Evolutionary conservation across 164 flowering plant species (phyloP).

Genomic region (Vitis amurensis): DNA sequence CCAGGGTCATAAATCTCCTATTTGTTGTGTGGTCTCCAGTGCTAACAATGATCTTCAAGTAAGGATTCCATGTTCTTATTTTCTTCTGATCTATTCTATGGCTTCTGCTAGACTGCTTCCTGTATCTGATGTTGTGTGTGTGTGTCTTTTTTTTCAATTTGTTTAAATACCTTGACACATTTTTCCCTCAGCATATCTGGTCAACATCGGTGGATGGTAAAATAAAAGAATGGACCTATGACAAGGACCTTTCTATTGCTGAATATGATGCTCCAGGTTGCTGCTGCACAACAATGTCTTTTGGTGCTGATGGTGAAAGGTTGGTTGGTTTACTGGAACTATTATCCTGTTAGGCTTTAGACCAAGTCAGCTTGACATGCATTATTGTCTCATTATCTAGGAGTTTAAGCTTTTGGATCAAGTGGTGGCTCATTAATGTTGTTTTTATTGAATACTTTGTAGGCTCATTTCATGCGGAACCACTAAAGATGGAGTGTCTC

Average conservation of each 20-base stretch:
- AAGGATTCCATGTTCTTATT: constrained; percentile 4
- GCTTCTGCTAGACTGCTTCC: background rate
- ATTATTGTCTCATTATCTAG: no score
- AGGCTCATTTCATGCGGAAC: constrained; percentile 39
- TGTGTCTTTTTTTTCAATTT: background rate
- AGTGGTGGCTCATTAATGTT: background rate
- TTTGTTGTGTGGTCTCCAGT: constrained; percentile 34
- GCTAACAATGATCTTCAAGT: constrained; percentile 35
- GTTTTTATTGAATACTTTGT: background rate
- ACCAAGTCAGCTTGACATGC: no score
- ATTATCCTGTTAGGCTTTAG: background rate
- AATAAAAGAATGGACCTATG: constrained; percentile 32
- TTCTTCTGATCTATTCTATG: background rate
- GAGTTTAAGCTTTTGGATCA: background rate
- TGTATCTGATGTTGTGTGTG: background rate
- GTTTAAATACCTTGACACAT: background rate
- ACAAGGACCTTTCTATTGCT: constrained; percentile 15
- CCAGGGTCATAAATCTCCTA: constrained; percentile 42
- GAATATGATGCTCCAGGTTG: constrained; percentile 34
- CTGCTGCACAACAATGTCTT: constrained; percentile 20
- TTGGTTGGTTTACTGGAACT: constrained; percentile 15
- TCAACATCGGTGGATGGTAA: constrained; percentile 31
- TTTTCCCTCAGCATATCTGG: constrained; percentile 21
- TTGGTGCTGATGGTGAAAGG: constrained; percentile 29
- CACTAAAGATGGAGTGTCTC: constrained; percentile 24